These are phyloP conservation scores for Ogataea hybrid DNA, from an alignment of 1,139 yeast species.

Conservation along the genomic window DNA sequence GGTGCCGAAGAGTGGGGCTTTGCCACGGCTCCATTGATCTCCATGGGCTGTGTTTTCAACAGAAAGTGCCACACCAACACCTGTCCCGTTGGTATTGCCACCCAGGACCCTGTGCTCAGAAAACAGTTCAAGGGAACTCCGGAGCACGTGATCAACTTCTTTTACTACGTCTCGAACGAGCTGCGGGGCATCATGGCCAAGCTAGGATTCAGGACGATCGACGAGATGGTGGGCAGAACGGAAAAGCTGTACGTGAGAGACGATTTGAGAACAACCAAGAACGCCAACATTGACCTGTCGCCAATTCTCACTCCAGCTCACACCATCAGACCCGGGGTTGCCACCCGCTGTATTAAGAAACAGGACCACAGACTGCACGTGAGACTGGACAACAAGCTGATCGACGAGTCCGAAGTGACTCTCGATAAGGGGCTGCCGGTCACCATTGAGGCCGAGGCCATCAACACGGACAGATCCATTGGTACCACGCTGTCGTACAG, in stretches of 20 bases:
- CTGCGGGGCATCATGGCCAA: conserved; percentile 90
- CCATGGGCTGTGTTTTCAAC: conserved; percentile 97
- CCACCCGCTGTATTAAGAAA: conserved; percentile 87
- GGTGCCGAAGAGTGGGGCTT: conserved; percentile 99
- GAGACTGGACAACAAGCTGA: conserved; percentile 90
- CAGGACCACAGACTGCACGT: conserved; percentile 94
- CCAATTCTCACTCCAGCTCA: conserved; percentile 98
- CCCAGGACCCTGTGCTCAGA: conserved; percentile 94
- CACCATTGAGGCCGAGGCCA: conserved; percentile 86
- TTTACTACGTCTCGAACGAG: conserved; percentile 92
- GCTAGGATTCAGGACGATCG: conserved; percentile 91
- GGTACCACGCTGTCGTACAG: conserved; percentile 95
- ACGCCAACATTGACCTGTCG: conserved; percentile 84
- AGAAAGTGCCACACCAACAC: conserved; percentile 90
- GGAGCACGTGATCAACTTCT: conserved; percentile 96
- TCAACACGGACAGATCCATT: conserved; percentile 93
- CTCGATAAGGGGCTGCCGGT: conserved; percentile 94
- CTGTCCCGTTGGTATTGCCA: conserved; percentile 98
- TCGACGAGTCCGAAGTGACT: conserved; percentile 93
- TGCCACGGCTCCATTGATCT: conserved; percentile 95
- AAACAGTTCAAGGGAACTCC: conserved; percentile 95
- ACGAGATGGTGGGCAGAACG: conserved; percentile 97
- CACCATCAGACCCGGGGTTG: conserved; percentile 96
- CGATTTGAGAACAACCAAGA: conserved; percentile 83
- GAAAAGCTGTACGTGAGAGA: conserved; percentile 86